Percentiles rank a stretch among this genome's conserved stretches.
Conservation (phyloP, 345 rosid species). For the Combretum micranthum region DNA sequence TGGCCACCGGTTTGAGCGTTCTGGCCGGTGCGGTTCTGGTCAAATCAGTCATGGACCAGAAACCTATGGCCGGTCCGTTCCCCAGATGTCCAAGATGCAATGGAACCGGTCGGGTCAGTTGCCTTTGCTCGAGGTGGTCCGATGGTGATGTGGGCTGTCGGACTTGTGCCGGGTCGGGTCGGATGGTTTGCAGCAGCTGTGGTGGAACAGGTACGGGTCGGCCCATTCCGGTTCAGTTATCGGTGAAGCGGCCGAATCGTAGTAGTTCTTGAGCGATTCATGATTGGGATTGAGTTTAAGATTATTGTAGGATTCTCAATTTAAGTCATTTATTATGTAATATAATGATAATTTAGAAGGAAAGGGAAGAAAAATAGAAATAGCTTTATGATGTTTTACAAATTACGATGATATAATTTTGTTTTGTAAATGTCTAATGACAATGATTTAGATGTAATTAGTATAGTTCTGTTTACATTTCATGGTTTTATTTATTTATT, state of each 20-base stretch:
- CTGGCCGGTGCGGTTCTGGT: slow-evolving; percentile 81
- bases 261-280: slow-evolving; percentile 24
- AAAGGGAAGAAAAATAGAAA: no score
- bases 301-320: background rate
- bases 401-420: no score
- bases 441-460: no score
- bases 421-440: no score
- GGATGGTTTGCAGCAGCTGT: slow-evolving; percentile 68
- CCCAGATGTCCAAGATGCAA: slow-evolving; percentile 66
- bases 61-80: slow-evolving; percentile 83
- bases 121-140: slow-evolving; percentile 84
- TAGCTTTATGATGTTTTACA: no score
- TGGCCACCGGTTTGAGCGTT: slow-evolving; percentile 78
- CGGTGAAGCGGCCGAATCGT: slow-evolving; percentile 47
- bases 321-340: background rate
- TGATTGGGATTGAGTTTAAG: background rate
- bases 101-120: slow-evolving; percentile 77
- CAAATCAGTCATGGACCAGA: slow-evolving; percentile 79
- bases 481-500: no score
- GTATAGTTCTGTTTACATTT: no score
- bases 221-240: slow-evolving; percentile 68
- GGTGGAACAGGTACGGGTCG: slow-evolving; percentile 92
- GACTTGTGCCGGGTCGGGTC: slow-evolving; percentile 86
- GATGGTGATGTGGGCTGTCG: slow-evolving; percentile 90
- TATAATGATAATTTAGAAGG: background rate